Conservation (phyloP, 129 eudicot species). For the Flaveria ramosissima region DNA sequence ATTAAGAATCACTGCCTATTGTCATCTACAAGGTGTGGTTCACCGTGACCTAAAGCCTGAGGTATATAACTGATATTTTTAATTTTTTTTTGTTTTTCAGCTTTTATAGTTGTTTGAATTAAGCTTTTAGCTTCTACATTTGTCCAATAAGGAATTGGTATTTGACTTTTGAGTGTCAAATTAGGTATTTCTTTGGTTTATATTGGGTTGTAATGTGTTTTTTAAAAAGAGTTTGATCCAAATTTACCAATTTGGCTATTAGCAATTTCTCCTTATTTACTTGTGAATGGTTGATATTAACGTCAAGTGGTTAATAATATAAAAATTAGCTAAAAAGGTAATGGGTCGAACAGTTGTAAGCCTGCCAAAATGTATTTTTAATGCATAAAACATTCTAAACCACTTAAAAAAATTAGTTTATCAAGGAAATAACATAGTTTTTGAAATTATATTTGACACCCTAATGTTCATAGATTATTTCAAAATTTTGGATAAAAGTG, state of each 20-base stretch:
- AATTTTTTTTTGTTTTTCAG: background rate
- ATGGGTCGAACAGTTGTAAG: background rate
- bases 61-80: constrained; percentile 44
- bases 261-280: background rate
- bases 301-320: background rate
- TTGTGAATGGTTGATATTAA: background rate
- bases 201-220: background rate
- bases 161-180: constrained; percentile 24
- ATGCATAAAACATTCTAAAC: background rate
- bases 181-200: constrained; percentile 2
- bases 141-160: background rate
- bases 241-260: background rate
- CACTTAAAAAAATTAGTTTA: background rate
- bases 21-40: constrained; percentile 98
- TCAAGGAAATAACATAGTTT: background rate
- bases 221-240: background rate
- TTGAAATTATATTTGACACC: background rate
- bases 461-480: background rate
- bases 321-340: background rate
- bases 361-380: background rate
- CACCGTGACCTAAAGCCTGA: constrained; percentile 98
- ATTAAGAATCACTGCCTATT: constrained; percentile 82
- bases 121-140: background rate
- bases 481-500: background rate
- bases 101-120: constrained; percentile 1